Base-by-base conservation (phyloP, 2,329 filamentous ascomycete genomes). In the Ceratocystis ficicola region DNA sequence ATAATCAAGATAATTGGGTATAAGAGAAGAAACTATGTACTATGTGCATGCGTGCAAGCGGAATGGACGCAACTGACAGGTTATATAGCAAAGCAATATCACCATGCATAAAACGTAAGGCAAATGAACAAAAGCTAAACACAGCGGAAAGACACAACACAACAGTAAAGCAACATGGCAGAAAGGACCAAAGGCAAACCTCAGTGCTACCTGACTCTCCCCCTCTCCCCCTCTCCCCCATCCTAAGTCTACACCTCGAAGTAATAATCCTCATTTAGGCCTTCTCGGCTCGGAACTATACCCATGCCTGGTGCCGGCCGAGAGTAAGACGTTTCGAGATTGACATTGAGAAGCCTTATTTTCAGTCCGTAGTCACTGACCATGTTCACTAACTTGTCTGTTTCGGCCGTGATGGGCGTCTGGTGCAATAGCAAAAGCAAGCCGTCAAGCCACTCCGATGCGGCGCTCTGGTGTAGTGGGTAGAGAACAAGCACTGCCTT, bases 381-480 rank as follows among this genome's bases (percentile, higher is more conserved):
- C 71, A 96, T 78, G 65, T 86, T 85, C 65, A 96, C 87, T 68
- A 97, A 78, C 75, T 94, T 95, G 73, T 88, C 93, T 44, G 94
- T 97, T 76, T 97, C 93, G 2, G 91, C 85, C n/a, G 94, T 99
- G 73, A 99, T 96, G 22, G 94, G 94, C 67, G 92, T 85, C 75
- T 99, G 94, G 73, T 95, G 91, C 28, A 99, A 81, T 65, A 99
- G 80, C 91, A 99, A 95, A 66, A 97, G 81, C 69, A 99, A 77
- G 0, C 94, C 94, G 74, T 99, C 94, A 4, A 99, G 81, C 94
- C 94, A 99, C 76, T 99, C 94, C 0, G 91, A 95, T 8, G 94
- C 94, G 61, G 94, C 78, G 69, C 85, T 89, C 73, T 94, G 88
- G 67, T 85, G 89, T 67, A 85, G 79, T 5, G 93, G 92, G 74